Percentiles rank a stretch among this genome's conserved stretches.
These are phyloP conservation scores for Leccinum sublutescens DNA, from an alignment of 768 basidiomycete genomes.

Conservation along the genomic window DNA sequence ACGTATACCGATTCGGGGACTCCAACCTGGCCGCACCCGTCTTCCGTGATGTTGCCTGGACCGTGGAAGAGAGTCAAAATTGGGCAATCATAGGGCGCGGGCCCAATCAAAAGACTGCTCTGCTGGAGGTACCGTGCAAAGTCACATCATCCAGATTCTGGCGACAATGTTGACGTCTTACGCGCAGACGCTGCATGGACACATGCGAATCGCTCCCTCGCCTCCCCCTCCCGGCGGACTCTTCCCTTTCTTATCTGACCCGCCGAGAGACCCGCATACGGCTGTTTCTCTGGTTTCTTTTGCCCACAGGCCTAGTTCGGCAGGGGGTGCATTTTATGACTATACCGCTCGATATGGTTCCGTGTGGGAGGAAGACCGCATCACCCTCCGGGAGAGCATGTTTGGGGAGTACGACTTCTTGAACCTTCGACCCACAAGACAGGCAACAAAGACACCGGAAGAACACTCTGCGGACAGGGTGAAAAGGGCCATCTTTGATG, in stretches of 20 bases:
- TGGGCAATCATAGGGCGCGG: constrained; percentile 77
- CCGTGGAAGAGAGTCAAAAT: constrained; percentile 55
- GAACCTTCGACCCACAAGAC: constrained; percentile 27
- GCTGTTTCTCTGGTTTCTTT: constrained; percentile 63
- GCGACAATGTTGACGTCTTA: background rate
- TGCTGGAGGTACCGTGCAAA: constrained; percentile 51
- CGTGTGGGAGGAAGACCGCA: constrained; percentile 77
- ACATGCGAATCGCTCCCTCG: constrained; percentile 65
- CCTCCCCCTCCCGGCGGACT: constrained; percentile 63
- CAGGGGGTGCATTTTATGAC: constrained; percentile 81
- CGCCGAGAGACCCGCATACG: constrained; percentile 46
- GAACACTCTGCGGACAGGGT: constrained; percentile 27
- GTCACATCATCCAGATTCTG: background rate
- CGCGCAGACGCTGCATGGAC: constrained; percentile 65
- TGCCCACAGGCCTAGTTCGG: constrained; percentile 53
- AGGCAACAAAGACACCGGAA: constrained; percentile 18
- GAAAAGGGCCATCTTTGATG: constrained; percentile 44
- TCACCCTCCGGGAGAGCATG: constrained; percentile 73
- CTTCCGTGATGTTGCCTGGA: constrained; percentile 57
- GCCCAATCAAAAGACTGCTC: constrained; percentile 55
- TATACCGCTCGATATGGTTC: constrained; percentile 92
- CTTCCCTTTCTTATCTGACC: constrained; percentile 66
- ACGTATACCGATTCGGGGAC: constrained; percentile 61
- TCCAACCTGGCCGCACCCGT: constrained; percentile 46
- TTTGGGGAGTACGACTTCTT: constrained; percentile 48